Evolutionary conservation across 108 stramenopile genomes (phyloP), one percentile per base, ranked within the genome.

Genomic region (Skeletonema tropicum): DNA sequence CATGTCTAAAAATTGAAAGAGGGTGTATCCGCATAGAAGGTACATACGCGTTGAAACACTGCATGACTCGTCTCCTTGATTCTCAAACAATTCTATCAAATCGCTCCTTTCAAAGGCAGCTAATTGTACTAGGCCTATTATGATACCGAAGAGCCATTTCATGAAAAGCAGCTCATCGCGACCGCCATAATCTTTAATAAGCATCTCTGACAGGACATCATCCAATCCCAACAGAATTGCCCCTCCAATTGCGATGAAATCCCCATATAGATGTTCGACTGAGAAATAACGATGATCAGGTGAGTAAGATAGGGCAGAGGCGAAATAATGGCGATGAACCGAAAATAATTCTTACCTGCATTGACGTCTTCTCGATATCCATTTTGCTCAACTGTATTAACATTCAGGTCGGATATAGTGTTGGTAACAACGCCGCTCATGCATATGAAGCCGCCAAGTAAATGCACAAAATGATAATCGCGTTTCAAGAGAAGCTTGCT

Each of bases 141-240:
- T 1, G 15, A 72, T 60, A 3, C 89, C 98, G 67, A 87, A 98
- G 52, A 88, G 60, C 11, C 99, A 97, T 58, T 97, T 66, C 83
- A 94, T 86, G 15, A 91, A 95, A 14, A 98, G 75, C 73, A 92
- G 94, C 78, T 98, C 97, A 33, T 32, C 57, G 15, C 73, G 58
- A 45, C 85, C 73, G 26, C 84, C 79, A 58, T 58, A 80, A 60
- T 76, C 41, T 6, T 79, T 85, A 8, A 95, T 78, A 0, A 87
- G 66, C 30, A 91, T 84, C 78, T 90, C 91, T 29, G 92, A 92
- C 32, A 98, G 71, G 11, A 94, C 79, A 57, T 98, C 97, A 61
- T 94, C 97, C 10, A 90, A 52, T 15, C 97, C 97, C 65, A 96
- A 92, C 55, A 98, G 68, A 0, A 91, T 36, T 3, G 97, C 94